Percentiles rank a stretch among this genome's conserved stretches.
Evolutionary conservation across 148 eudicot species (phyloP).

Genomic region (Vaccinium darrowii): DNA sequence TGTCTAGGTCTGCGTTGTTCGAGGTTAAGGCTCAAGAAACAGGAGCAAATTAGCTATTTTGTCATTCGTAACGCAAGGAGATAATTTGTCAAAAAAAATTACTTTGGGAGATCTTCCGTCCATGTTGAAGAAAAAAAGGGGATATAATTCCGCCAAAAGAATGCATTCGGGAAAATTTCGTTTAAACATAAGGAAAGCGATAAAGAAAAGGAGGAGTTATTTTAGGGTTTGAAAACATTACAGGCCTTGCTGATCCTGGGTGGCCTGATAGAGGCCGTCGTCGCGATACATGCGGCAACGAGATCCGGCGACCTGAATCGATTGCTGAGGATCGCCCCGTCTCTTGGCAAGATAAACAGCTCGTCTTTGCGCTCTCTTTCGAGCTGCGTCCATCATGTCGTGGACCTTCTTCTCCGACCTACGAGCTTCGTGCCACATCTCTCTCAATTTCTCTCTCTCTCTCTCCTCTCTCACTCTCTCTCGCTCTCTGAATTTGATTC

Average conservation of each 20-base stretch:
- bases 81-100: not conserved
- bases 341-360: slow-evolving; percentile 84
- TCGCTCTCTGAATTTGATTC: slow-evolving; percentile 7
- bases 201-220: not conserved
- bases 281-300: slow-evolving; percentile 54
- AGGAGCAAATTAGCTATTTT: not conserved
- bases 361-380: slow-evolving; percentile 89
- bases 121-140: no score
- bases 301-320: slow-evolving; percentile 48
- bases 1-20: no score
- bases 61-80: not conserved
- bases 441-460: slow-evolving; percentile 16
- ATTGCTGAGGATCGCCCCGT: slow-evolving; percentile 91
- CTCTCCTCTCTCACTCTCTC: not conserved
- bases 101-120: no score
- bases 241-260: slow-evolving; percentile 93
- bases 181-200: not conserved
- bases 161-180: not conserved
- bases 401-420: slow-evolving; percentile 98
- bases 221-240: slow-evolving; percentile 24
- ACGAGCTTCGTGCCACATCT: slow-evolving; percentile 96
- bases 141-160: not conserved
- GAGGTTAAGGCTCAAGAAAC: no score
- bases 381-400: slow-evolving; percentile 96
- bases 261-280: slow-evolving; percentile 56